Base-by-base conservation (phyloP, 2,329 filamentous ascomycete species). In the Xylaria sp. region DNA sequence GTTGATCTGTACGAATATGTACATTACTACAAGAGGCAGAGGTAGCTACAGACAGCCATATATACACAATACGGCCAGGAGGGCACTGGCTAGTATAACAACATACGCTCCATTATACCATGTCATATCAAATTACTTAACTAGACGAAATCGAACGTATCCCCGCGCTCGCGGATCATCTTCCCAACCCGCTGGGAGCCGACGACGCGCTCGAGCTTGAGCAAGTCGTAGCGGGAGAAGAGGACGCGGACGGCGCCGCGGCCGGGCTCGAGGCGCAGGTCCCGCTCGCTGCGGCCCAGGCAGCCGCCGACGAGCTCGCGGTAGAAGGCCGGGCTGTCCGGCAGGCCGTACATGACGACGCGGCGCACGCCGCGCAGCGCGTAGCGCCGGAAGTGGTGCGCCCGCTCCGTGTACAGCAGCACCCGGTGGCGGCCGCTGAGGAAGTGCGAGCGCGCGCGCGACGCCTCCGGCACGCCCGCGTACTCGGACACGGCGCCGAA, bases 351-450 rank as follows among this genome's bases (percentile, higher is more conserved):
- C 78, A 96, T 88, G 47, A 97, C 81, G n/a, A 97, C 83, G 39
- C 87, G 81, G 71, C 87, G 87, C 13, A 94, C 91, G 19, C 94
- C 94, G 34, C 85, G 83, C 49, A 99, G 80, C 62, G 84, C 83
- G 68, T 94, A 92, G n/a, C 94, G 83, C 45, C 91, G 86, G 79
- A 97, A 97, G 73, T 99, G 94, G 73, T 99, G 94, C n/a, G 92
- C 90, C 54, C 94, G 87, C 71, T 96, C 93, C 1, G 92, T 95
- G 74, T 97, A 99, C 16, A 99, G 78, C 38, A 99, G 74, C 17
- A 97, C 82, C 18, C 85, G 85, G 69, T 97, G 90, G 16, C 92
- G 82, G 4, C 92, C 94, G 38, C 79, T 89, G 60, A 91, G 76
- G 73, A 99, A 97, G 69, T 97, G 90, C 11, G 90, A 92, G 20